Evolutionary conservation across 345 rosid genomes (phyloP).

Genomic region (Gossypium thurberi): DNA sequence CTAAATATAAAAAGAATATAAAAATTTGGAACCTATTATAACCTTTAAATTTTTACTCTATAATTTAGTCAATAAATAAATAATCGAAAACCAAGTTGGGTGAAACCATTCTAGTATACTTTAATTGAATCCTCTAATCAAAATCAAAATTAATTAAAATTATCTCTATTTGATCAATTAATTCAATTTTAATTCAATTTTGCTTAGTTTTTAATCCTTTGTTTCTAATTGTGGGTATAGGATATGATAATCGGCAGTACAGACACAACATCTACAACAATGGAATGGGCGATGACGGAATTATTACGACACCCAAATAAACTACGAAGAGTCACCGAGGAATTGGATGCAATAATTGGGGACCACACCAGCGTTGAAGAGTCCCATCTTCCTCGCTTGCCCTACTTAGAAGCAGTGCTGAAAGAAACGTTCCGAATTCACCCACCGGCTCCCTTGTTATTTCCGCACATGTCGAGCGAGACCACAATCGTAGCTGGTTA

Average conservation of each 20-base stretch:
- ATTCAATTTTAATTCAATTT: too few species aligned
- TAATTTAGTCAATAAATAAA: too few species aligned
- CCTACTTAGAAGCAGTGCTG: constrained; percentile 1
- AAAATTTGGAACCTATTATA: too few species aligned
- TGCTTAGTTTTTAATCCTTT: too few species aligned
- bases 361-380: constrained; percentile 14
- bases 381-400: not conserved
- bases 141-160: too few species aligned
- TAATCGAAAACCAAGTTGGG: too few species aligned
- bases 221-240: not conserved
- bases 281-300: constrained; percentile 22
- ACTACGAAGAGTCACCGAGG: not conserved
- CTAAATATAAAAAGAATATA: too few species aligned
- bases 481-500: not conserved
- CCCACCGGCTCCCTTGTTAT: constrained; percentile 5
- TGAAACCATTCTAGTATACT: too few species aligned
- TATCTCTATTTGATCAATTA: not conserved
- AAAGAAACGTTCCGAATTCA: not conserved
- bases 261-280: not conserved
- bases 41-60: too few species aligned
- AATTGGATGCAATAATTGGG: constrained; percentile 7
- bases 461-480: not conserved
- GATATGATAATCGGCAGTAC: constrained; percentile 1
- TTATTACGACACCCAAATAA: constrained; percentile 6
- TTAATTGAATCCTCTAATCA: too few species aligned